Conservation (phyloP, 2,329 filamentous ascomycete genomes). For the Acephala macrosclerotiorum region DNA sequence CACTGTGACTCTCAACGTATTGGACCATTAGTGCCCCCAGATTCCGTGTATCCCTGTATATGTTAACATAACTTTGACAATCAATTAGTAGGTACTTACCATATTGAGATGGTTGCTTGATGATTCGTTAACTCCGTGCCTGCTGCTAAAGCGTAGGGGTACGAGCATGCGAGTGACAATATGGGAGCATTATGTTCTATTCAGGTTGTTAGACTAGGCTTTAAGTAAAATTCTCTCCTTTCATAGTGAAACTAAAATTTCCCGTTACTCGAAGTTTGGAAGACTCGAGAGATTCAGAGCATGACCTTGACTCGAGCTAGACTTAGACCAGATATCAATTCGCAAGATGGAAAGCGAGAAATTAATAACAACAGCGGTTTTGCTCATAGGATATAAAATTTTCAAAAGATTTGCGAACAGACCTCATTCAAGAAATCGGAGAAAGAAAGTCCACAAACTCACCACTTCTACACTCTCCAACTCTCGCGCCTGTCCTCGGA, state of each 20-base stretch:
- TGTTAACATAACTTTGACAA: background rate
- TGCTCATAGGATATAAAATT: too few relatives aligned
- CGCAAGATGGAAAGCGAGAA: too few relatives aligned
- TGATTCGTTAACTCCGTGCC: slow-evolving; percentile 76
- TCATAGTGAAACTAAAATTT: background rate
- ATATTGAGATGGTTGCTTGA: slow-evolving; percentile 66
- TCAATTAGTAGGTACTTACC: slow-evolving; percentile 50
- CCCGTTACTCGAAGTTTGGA: too few relatives aligned
- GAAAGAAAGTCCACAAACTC: slow-evolving; percentile 26
- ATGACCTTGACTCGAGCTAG: too few relatives aligned
- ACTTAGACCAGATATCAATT: too few relatives aligned
- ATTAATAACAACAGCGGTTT: too few relatives aligned
- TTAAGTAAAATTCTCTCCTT: background rate
- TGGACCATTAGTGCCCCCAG: slow-evolving; percentile 55
- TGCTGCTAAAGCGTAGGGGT: slow-evolving; percentile 68
- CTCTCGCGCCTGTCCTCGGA: slow-evolving; percentile 60
- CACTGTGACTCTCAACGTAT: slow-evolving; percentile 72
- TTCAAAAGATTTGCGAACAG: too few relatives aligned
- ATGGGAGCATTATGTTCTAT: slow-evolving; percentile 59
- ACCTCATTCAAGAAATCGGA: background rate
- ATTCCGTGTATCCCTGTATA: slow-evolving; percentile 63
- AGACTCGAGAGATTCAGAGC: too few relatives aligned
- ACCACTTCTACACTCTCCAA: slow-evolving; percentile 46
- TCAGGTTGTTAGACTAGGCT: background rate
- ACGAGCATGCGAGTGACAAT: slow-evolving; percentile 68